phyloP scores from a whole-genome alignment of 2,329 filamentous ascomycete species.

The Monilinia polystroma region DNA sequence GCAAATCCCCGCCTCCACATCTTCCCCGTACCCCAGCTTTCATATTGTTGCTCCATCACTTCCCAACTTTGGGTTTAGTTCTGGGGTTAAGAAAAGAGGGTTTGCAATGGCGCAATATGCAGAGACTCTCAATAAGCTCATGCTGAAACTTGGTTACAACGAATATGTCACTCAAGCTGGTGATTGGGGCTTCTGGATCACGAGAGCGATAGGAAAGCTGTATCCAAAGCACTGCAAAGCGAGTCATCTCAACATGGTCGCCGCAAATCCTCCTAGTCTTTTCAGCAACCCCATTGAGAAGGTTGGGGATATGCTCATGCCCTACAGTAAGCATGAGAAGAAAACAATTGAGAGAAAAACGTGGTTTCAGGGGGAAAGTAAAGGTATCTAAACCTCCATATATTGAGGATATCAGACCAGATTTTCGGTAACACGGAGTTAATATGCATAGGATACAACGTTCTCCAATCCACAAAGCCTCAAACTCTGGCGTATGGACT shows the following conservation, averaged over 20 bases:
- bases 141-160: slow-evolving; percentile 63
- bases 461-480: slow-evolving; percentile 65
- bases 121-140: slow-evolving; percentile 55
- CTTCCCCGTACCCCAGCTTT: too few relatives aligned
- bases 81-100: too few relatives aligned
- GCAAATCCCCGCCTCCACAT: too few relatives aligned
- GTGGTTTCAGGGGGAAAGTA: slow-evolving; percentile 57
- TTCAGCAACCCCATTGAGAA: slow-evolving; percentile 56
- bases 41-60: too few relatives aligned
- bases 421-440: rapidly evolving
- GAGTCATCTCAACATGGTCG: slow-evolving; percentile 59
- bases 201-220: slow-evolving; percentile 57
- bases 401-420: rapidly evolving
- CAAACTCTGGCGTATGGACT: slow-evolving; percentile 71
- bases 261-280: slow-evolving; percentile 49
- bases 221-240: slow-evolving; percentile 59
- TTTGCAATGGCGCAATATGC: too few relatives aligned
- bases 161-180: slow-evolving; percentile 55
- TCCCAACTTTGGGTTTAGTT: too few relatives aligned
- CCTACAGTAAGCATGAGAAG: slow-evolving; percentile 53
- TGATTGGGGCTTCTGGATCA: slow-evolving; percentile 65
- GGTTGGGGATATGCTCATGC: slow-evolving; percentile 53
- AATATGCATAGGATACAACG: slow-evolving; percentile 52
- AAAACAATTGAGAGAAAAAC: slow-evolving; percentile 46
- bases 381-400: neutral